Conservation (phyloP, 2,329 filamentous ascomycete species). For the Myotisia sp. region DNA sequence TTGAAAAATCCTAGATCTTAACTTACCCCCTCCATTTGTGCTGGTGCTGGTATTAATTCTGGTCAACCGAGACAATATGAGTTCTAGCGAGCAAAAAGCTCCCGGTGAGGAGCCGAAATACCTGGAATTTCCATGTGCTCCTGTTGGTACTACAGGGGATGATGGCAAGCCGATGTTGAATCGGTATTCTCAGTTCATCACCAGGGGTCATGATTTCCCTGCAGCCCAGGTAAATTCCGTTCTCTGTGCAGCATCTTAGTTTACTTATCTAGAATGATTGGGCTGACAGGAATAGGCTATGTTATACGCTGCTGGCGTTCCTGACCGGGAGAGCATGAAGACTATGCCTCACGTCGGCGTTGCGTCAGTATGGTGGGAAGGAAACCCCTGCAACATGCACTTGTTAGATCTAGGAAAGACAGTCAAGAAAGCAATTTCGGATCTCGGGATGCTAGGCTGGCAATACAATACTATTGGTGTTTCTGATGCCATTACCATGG, state of each 20-base stretch:
- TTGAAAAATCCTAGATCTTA: no score
- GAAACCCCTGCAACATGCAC: constrained; percentile 75
- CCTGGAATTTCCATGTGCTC: constrained; percentile 43
- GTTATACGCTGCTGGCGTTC: constrained; percentile 86
- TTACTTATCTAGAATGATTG: background rate
- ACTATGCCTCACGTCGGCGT: constrained; percentile 81
- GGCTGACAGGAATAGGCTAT: constrained; percentile 50
- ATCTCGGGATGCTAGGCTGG: constrained; percentile 82
- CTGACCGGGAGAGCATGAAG: constrained; percentile 71
- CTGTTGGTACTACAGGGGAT: constrained; percentile 38
- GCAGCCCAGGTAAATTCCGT: constrained; percentile 57
- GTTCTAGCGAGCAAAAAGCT: constrained; percentile 1
- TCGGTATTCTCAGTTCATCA: constrained; percentile 70
- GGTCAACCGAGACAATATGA: constrained; percentile 4
- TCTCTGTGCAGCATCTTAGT: background rate
- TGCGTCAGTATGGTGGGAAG: constrained; percentile 92
- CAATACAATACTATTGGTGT: constrained; percentile 87
- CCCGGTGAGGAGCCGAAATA: constrained; percentile 34
- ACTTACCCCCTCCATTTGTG: no score
- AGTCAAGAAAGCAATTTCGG: constrained; percentile 66
- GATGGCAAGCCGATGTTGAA: constrained; percentile 59
- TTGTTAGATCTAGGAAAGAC: constrained; percentile 77
- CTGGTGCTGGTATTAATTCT: no score
- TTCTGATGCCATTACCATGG: constrained; percentile 90
- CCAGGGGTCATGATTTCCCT: constrained; percentile 75